These are phyloP conservation scores for Aureobasidium zeae DNA, from an alignment of 2,329 filamentous ascomycete genomes.

Conservation along the genomic window DNA sequence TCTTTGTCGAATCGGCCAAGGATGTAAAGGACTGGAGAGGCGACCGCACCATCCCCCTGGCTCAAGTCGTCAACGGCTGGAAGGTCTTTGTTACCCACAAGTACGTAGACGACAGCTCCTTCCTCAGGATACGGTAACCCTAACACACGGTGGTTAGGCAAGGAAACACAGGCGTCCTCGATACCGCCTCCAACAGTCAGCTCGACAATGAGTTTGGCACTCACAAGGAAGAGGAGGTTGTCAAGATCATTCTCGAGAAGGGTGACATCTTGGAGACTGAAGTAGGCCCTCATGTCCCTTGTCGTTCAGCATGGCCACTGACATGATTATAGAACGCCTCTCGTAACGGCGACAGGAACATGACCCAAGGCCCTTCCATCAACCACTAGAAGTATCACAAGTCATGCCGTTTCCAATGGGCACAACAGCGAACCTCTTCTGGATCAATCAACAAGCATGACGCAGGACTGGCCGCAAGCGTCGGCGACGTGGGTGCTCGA, in stretches of 20 bases:
- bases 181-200: slow-evolving; percentile 62
- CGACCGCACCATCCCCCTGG: slow-evolving; percentile 69
- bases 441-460: no score
- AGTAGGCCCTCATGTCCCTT: slow-evolving; percentile 34
- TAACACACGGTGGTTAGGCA: slow-evolving; percentile 52
- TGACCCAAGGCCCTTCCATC: slow-evolving; percentile 30
- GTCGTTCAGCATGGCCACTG: slow-evolving; percentile 16
- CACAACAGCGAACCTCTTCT: no score
- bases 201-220: slow-evolving; percentile 87
- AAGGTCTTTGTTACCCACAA: slow-evolving; percentile 85
- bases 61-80: slow-evolving; percentile 78
- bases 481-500: slow-evolving; percentile 3
- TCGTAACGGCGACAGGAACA: slow-evolving; percentile 36
- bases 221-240: slow-evolving; percentile 65
- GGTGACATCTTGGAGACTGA: slow-evolving; percentile 57
- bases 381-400: slow-evolving; percentile 21
- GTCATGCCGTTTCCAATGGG: no score
- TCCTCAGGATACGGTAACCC: slow-evolving; percentile 2
- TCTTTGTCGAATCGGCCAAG: slow-evolving; percentile 53
- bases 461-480: background rate
- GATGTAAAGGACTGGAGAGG: slow-evolving; percentile 70
- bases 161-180: slow-evolving; percentile 70
- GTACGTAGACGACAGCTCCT: slow-evolving; percentile 45
- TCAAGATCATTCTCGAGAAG: slow-evolving; percentile 70
- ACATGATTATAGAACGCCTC: slow-evolving; percentile 29